Base-by-base conservation (phyloP, 2,329 filamentous ascomycete genomes). In the Cladosporium sp. region DNA sequence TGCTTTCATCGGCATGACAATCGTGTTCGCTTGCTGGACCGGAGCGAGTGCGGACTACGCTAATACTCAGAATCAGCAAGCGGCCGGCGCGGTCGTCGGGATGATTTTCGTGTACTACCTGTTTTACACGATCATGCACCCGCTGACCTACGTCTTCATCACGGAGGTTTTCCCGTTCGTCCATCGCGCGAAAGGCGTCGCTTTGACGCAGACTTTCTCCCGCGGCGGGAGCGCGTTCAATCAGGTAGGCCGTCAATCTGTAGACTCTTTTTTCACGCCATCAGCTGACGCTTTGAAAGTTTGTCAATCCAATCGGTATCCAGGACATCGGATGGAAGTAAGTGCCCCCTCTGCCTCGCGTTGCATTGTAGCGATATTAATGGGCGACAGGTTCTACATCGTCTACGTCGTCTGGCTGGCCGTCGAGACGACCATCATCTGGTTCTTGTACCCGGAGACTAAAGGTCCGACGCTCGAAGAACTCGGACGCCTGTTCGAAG, bases 381-480 rank as follows among this genome's bases (percentile, higher is more conserved):
- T 28, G 4, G 14, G 16, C 2, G 9, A n/a, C 46, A 49, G 46
- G 4, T 49, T 49, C 43, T 58, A 53, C 43, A 49, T 59, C 22
- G 53, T 56, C 18, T 56, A 56, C 14, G 43, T 58, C 16, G 56
- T 46, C 3, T 55, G 52, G 52, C 48, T 55, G 5, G 54, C 54
- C 16, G 43, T 59, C n/a, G 57, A 58, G 9, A 52, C 55, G 11
- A 46, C 52, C 5, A 54, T 56, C 16, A 60, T 87, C 61, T 80
- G 81, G 65, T 74, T 89, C 57, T 68, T 75, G 10, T 81, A 80
- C 58, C 84, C 84, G 0, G 79, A 89, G 70, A 89, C 86, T 0
- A 80, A 82, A 45, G 85, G 85, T 13, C 85, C 82, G 68, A 85
- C 85, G 0, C 78, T 91, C 1, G 86, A 90, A 64, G 85, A 90